Evolutionary conservation across 2,329 filamentous ascomycete species (phyloP).

Genomic region (Cadophora luteo-olivacea): DNA sequence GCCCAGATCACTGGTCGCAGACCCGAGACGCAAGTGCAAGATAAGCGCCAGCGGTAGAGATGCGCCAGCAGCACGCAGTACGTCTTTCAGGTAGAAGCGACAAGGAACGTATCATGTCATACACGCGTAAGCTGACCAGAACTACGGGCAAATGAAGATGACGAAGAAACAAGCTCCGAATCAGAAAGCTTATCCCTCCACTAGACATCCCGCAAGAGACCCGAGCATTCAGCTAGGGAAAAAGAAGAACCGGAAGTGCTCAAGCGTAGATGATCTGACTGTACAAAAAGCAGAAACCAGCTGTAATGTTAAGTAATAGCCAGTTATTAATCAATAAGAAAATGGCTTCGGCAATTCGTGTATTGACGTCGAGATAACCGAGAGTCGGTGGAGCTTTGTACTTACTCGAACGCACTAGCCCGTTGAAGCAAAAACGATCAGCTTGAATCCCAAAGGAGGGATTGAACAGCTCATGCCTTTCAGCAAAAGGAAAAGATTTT

Average conservation of each 20-base stretch:
- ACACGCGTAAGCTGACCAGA: not conserved
- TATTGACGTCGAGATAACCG: not conserved
- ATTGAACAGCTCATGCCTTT: not conserved
- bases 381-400: not conserved
- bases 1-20: too few species aligned
- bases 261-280: not conserved
- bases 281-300: not conserved
- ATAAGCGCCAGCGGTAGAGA: too few species aligned
- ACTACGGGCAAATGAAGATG: not conserved
- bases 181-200: not conserved
- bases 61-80: not conserved
- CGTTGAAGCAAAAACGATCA: not conserved
- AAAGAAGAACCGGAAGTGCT: not conserved
- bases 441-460: not conserved
- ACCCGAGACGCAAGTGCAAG: too few species aligned
- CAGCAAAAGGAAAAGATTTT: not conserved
- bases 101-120: not conserved
- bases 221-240: not conserved
- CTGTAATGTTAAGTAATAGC: not conserved
- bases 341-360: conserved; percentile 1
- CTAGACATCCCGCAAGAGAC: not conserved
- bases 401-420: not conserved
- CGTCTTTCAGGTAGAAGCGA: not conserved
- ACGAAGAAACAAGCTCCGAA: too few species aligned
- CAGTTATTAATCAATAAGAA: not conserved